Percentiles rank a stretch among this genome's conserved stretches.
phyloP scores from a whole-genome alignment of 2,329 filamentous ascomycete genomes.

The Trichoderma simmonsii region DNA sequence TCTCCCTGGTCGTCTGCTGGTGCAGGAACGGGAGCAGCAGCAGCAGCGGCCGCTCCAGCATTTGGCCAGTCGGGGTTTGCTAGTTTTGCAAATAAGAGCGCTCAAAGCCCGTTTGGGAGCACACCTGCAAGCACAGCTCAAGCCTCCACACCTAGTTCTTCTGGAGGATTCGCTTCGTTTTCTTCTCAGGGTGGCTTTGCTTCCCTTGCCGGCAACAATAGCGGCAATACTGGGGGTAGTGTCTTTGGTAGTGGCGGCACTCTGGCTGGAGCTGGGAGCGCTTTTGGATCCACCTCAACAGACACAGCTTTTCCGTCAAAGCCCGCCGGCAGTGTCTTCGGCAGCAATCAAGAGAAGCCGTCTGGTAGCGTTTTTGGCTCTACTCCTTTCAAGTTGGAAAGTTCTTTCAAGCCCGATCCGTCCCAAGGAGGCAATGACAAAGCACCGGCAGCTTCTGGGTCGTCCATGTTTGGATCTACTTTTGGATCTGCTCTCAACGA shows the following conservation, averaged over 20 bases:
- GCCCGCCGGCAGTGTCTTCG: slow-evolving; percentile 24
- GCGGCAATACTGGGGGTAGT: slow-evolving; percentile 34
- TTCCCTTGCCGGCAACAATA: slow-evolving; percentile 40
- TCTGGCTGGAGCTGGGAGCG: slow-evolving; percentile 28
- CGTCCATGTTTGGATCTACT: slow-evolving; percentile 56
- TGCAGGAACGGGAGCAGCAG: slow-evolving; percentile 14
- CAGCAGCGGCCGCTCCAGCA: slow-evolving; percentile 32
- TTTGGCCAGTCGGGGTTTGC: slow-evolving; percentile 57
- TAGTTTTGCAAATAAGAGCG: slow-evolving; percentile 36
- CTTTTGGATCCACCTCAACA: slow-evolving; percentile 31
- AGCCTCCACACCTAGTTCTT: slow-evolving; percentile 34
- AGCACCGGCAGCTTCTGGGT: slow-evolving; percentile 39
- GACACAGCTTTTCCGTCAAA: slow-evolving; percentile 49
- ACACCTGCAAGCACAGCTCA: slow-evolving; percentile 26
- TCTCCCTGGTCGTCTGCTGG: slow-evolving; percentile 52
- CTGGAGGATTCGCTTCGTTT: slow-evolving; percentile 53
- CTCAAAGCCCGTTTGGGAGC: slow-evolving; percentile 39
- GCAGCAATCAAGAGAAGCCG: slow-evolving; percentile 58
- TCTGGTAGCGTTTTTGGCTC: slow-evolving; percentile 42
- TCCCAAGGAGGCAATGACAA: slow-evolving; percentile 58
- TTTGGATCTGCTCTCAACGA: slow-evolving; percentile 60
- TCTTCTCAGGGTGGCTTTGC: slow-evolving; percentile 55
- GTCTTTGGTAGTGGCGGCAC: slow-evolving; percentile 40
- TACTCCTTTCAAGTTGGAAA: slow-evolving; percentile 64
- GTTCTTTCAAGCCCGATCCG: slow-evolving; percentile 64